Evolutionary conservation across 2,329 filamentous ascomycete species (phyloP), one percentile per base, ranked within the genome.

Genomic region (Verticillium tricorpus): DNA sequence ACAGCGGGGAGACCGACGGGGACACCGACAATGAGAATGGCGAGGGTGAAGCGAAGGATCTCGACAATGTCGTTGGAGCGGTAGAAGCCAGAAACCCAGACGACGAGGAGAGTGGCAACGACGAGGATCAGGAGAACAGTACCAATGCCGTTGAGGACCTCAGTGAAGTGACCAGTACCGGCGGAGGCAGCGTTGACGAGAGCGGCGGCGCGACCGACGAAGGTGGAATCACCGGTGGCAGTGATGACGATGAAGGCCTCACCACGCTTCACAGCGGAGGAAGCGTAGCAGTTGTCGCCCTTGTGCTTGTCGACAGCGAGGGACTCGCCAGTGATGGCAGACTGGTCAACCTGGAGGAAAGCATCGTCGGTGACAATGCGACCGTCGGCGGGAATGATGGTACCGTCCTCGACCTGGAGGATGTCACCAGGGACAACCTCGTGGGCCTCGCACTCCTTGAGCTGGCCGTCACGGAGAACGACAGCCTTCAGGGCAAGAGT

Each of bases 1-100:
- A 96, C 92, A 69, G 91, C 92, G 64, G 92, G 92, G 67, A 96
- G 91, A 88, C 92, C 92, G 78, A 96, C 92, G 60, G 92, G 92
- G 31, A 96, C 92, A 85, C 92, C 92, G 65, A 96, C 91, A 67
- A 96, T 94, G 70, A 91, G 95, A 70, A 96, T 93, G 67, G 90
- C 92, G 55, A 96, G 84, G 61, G 92, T 95, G 80, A 92, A 95
- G 67, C 90, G 84, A 57, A 96, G 87, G 63, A 96, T 96, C 6
- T 78, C 77, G 65, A 93, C 87, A 66, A 95, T 96, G 62, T 74
- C 76, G 77, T 94, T 93, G 72, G 90, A 93, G 63, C 92, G 89
- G 81, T 96, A 96, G 82, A 94, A 96, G 1, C 88, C 91, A 19
- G 90, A 88, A 64, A 96, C 80, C 92, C 92, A 96, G 76, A 96